A percentile compares a stretch with the other conserved stretches of the same genome.
Evolutionary conservation across 495 filamentous ascomycete genomes (phyloP).

Genomic region (Astrothelium macrocarpum): DNA sequence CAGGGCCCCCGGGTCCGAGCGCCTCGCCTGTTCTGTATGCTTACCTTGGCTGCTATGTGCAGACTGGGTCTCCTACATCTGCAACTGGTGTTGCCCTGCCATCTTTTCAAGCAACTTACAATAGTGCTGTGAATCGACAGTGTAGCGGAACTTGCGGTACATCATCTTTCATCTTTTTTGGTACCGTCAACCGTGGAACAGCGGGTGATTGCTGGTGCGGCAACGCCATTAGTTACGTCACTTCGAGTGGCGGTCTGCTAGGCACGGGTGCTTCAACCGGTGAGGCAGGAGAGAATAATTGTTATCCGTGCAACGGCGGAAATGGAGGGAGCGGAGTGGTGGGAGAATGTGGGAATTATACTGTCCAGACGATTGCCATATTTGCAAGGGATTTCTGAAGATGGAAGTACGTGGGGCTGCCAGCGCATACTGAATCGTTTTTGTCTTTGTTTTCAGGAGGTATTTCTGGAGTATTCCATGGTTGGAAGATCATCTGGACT

Average conservation of each 20-base stretch:
- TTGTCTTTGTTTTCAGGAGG: not conserved
- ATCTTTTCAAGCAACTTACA: constrained; percentile 11
- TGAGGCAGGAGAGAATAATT: constrained; percentile 15
- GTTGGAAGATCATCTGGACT: not conserved
- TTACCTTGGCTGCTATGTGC: constrained; percentile 16
- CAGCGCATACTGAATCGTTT: not conserved
- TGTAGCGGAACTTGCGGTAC: constrained; percentile 7
- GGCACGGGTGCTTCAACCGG: constrained; percentile 2
- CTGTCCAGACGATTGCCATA: constrained; percentile 13
- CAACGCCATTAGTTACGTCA: constrained; percentile 9
- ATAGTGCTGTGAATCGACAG: not conserved
- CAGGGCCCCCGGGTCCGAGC: constrained; percentile 5
- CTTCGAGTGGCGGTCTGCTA: constrained; percentile 9
- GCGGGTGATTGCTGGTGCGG: constrained; percentile 15
- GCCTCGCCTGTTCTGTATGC: constrained; percentile 3
- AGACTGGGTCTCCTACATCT: constrained; percentile 7
- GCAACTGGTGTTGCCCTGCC: constrained; percentile 13
- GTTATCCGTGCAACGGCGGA: constrained; percentile 11
- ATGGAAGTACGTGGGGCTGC: not conserved
- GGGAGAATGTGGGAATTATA: constrained; percentile 13
- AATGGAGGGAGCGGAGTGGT: not conserved
- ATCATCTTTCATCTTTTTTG: constrained; percentile 10
- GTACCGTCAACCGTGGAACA: constrained; percentile 10
- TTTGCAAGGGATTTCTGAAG: constrained; percentile 10
- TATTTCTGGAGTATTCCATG: not conserved